Conservation (phyloP, 2,329 filamentous ascomycete species). For the Aspergillus sp. region DNA sequence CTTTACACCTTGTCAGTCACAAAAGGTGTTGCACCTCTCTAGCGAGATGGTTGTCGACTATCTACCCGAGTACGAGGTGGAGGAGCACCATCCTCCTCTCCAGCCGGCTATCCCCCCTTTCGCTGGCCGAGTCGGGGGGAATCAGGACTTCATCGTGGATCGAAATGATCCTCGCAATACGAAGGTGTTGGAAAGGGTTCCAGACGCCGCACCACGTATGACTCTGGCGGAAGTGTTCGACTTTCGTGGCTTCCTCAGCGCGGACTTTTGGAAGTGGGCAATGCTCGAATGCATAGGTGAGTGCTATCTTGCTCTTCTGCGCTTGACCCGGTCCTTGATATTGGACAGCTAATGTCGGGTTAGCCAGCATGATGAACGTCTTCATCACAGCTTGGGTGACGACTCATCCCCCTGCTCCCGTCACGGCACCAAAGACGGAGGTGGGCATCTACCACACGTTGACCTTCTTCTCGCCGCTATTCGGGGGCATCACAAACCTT, state of each 20-base stretch:
- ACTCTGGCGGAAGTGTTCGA: conserved; percentile 35
- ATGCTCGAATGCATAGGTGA: conserved; percentile 41
- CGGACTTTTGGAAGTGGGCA: conserved; percentile 42
- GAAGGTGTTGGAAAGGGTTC: conserved; percentile 30
- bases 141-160: conserved; percentile 34
- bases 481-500: conserved; percentile 41
- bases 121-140: conserved; percentile 37
- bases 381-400: conserved; percentile 25
- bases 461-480: conserved; percentile 28
- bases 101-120: conserved; percentile 25
- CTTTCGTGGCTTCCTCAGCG: conserved; percentile 32
- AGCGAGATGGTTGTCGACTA: not conserved
- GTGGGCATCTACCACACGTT: conserved; percentile 29
- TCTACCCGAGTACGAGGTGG: conserved; percentile 15
- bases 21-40: no score
- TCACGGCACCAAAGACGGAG: conserved; percentile 14
- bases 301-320: not conserved
- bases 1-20: no score
- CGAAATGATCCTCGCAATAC: conserved; percentile 29
- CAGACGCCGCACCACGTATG: conserved; percentile 45
- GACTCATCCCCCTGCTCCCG: conserved; percentile 16
- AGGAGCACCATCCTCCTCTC: conserved; percentile 5
- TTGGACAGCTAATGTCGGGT: no score
- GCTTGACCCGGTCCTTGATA: not conserved
- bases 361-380: conserved; percentile 28